A percentile compares a stretch with the other conserved stretches of the same genome.
phyloP scores from a whole-genome alignment of 306 rosid species.

The Phaseolus lunatus region DNA sequence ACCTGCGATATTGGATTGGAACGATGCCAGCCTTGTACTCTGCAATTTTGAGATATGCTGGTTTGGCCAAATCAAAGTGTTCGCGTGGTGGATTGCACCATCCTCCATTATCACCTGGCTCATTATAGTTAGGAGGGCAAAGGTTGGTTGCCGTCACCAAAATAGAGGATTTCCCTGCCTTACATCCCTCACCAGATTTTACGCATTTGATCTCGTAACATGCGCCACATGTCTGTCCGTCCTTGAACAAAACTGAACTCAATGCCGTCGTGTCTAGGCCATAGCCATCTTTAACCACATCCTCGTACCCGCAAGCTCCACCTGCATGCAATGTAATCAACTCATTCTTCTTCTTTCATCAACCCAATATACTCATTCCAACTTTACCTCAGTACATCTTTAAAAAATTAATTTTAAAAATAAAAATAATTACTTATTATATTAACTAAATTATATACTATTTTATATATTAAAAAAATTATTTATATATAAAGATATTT shows the following conservation, averaged over 20 bases:
- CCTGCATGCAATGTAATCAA: slow-evolving; percentile 47
- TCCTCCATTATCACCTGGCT: slow-evolving; percentile 63
- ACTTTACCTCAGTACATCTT: no score
- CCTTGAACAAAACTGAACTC: slow-evolving; percentile 67
- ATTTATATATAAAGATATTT: no score
- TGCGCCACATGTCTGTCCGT: slow-evolving; percentile 72
- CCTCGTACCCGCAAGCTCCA: slow-evolving; percentile 86
- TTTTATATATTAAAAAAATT: no score
- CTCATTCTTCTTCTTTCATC: not conserved
- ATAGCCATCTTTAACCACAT: slow-evolving; percentile 73
- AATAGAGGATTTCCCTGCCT: slow-evolving; percentile 53
- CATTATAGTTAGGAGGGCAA: slow-evolving; percentile 60
- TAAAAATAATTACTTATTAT: no score
- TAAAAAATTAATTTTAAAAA: no score
- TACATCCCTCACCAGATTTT: slow-evolving; percentile 62
- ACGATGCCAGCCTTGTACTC: slow-evolving; percentile 63
- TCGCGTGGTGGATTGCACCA: slow-evolving; percentile 88
- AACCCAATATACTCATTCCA: no score
- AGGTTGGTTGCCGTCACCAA: slow-evolving; percentile 70
- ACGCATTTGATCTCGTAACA: slow-evolving; percentile 75
- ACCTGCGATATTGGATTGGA: slow-evolving; percentile 77
- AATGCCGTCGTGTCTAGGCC: slow-evolving; percentile 74
- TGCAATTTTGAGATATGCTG: slow-evolving; percentile 66
- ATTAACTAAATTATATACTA: no score
- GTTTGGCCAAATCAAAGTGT: slow-evolving; percentile 80